These are phyloP conservation scores for Capsella bursapastoris DNA, from an alignment of 345 rosid species.

Conservation along the genomic window DNA sequence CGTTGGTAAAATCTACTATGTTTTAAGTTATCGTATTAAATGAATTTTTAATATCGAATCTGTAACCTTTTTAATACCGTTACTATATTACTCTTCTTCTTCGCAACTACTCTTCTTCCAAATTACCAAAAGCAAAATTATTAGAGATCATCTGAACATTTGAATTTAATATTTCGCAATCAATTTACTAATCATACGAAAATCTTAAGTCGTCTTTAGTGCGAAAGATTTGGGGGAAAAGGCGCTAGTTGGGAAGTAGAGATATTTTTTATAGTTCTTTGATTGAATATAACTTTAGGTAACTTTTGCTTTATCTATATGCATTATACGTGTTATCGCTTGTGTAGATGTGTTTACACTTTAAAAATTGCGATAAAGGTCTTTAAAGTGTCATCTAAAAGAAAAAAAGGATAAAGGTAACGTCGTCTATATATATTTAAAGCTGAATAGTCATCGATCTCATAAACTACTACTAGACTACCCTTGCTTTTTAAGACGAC, in stretches of 20 bases:
- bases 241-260: background rate
- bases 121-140: background rate
- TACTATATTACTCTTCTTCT: background rate
- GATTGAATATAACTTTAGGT: constrained; percentile 17
- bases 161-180: background rate
- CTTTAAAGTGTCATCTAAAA: constrained; percentile 10
- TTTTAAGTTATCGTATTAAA: constrained; percentile 12
- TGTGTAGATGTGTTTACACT: constrained; percentile 11
- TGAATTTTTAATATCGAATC: background rate
- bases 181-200: background rate
- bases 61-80: background rate
- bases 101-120: background rate
- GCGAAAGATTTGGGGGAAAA: constrained; percentile 31
- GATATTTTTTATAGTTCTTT: constrained; percentile 9
- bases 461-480: constrained; percentile 4
- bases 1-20: background rate
- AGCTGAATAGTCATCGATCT: constrained; percentile 22
- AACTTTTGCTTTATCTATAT: constrained; percentile 34
- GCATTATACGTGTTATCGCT: constrained; percentile 36
- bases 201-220: constrained; percentile 26
- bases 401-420: constrained; percentile 16
- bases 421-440: background rate
- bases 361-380: constrained; percentile 28
- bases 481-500: constrained; percentile 14
- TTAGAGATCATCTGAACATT: background rate